Evolutionary conservation across 805 yeast species (phyloP).

Genomic region (Candida nonsorbophila): DNA sequence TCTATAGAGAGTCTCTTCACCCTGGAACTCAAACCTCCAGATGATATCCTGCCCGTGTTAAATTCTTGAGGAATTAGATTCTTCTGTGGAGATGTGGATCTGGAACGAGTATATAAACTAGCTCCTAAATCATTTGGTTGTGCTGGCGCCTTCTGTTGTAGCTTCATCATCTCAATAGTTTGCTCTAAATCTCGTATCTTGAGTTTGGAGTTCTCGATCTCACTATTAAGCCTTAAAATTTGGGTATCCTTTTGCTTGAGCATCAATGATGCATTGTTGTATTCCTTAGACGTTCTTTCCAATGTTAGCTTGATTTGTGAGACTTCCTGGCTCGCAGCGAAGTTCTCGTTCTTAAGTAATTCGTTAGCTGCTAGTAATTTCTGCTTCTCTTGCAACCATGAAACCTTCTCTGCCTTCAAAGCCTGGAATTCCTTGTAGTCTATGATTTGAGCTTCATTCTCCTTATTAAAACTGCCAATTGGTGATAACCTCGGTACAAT

Average conservation of each 20-base stretch:
- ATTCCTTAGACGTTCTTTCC: constrained; percentile 44
- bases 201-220: constrained; percentile 53
- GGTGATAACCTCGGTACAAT: constrained; percentile 8
- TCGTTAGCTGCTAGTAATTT: constrained; percentile 17
- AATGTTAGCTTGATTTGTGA: constrained; percentile 18
- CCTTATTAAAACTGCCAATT: constrained; percentile 1
- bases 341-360: constrained; percentile 17
- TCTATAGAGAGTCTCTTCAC: constrained; percentile 38
- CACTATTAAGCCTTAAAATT: constrained; percentile 53
- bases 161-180: constrained; percentile 26
- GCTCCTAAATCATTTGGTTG: no score
- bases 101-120: no score
- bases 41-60: constrained; percentile 13
- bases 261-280: constrained; percentile 44
- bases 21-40: constrained; percentile 34
- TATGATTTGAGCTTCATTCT: constrained; percentile 8
- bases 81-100: constrained; percentile 1
- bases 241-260: constrained; percentile 69
- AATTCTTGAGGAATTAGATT: constrained; percentile 1
- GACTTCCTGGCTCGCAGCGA: constrained; percentile 18
- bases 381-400: constrained; percentile 26
- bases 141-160: constrained; percentile 13
- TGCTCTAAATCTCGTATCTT: constrained; percentile 51
- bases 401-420: constrained; percentile 49
- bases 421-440: constrained; percentile 45